Evolutionary conservation across 2,329 filamentous ascomycete genomes (phyloP), one percentile per base, ranked within the genome.

Genomic region (Beauveria sp.): DNA sequence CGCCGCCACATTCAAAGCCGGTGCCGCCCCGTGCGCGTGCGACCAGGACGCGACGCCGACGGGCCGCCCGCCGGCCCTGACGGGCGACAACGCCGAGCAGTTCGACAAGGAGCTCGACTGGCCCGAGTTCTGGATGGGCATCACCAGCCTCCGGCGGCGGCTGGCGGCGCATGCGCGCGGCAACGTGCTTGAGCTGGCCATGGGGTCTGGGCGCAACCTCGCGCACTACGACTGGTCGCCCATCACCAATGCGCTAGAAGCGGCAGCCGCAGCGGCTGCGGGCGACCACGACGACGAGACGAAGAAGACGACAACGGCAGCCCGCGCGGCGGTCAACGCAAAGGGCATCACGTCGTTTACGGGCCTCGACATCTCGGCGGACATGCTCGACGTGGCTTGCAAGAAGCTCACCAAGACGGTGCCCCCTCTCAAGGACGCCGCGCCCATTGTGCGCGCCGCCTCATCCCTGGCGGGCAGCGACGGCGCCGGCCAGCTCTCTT

Each of bases 131-230:
- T 75, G 81, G 65, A 81, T 81, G 75, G 84, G 85, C 53, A 78
- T 87, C 65, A 78, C 74, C 6, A 72, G 70, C 20, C 71, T 86
- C 56, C 79, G 85, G 12, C 73, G 74, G 55, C 72, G 73, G 24
- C 73, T 88, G 28, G 80, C 79, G 1, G 67, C 70, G 14, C 70
- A 72, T 37, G 84, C 80, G 6, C 69, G 69, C 0, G 85, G 85
- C 2, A 75, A 85, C 69, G 84, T 87, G 14, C 77, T 87, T 37
- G 85, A 87, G 70, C 76, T 87, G 14, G 84, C 84, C 20, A 79
- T 87, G 61, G 85, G 85, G 20, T 85, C 84, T 3, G 85, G 85
- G 3, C 77, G 85, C 14, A 88, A 87, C 66, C 68, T 87, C 18
- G 74, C 77, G 44, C 84, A 80, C 70, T 86, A 86, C 69, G 74